A percentile compares a stretch with the other conserved stretches of the same genome.
phyloP scores from a whole-genome alignment of 768 basidiomycete genomes.

The Leccinum sublutescens region DNA sequence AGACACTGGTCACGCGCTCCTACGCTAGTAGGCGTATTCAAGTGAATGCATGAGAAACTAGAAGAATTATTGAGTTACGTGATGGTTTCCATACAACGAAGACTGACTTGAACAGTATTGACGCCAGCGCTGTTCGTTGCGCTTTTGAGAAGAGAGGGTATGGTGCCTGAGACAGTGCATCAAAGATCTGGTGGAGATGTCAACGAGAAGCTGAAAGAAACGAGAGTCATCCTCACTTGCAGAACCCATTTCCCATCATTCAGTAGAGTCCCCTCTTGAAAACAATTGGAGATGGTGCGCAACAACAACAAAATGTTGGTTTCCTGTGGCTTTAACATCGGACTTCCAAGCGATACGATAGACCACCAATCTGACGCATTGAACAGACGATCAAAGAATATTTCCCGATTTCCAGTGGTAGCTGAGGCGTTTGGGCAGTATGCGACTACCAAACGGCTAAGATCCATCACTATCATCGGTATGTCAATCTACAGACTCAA shows the following conservation, averaged over 20 bases:
- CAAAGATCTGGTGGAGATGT: conserved; percentile 50
- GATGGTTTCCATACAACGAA: neutral
- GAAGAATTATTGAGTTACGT: conserved; percentile 1
- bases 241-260: conserved; percentile 50
- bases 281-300: conserved; percentile 76
- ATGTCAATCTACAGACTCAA: conserved; percentile 1
- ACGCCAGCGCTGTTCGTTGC: conserved; percentile 75
- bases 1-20: conserved; percentile 43
- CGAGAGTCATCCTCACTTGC: conserved; percentile 38
- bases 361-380: conserved; percentile 62
- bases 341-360: conserved; percentile 46
- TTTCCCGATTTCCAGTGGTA: conserved; percentile 41
- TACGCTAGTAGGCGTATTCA: conserved; percentile 42
- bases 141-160: conserved; percentile 61
- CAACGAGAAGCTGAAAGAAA: conserved; percentile 7
- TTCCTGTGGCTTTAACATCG: conserved; percentile 69
- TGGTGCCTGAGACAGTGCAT: conserved; percentile 47
- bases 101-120: conserved; percentile 85
- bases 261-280: conserved; percentile 52
- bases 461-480: conserved; percentile 68
- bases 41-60: conserved; percentile 65
- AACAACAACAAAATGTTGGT: conserved; percentile 82
- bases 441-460: conserved; percentile 72
- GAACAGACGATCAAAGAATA: conserved; percentile 63
- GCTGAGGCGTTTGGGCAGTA: conserved; percentile 56